phyloP scores from a whole-genome alignment of 2,329 filamentous ascomycete genomes.

The Hypomyces perniciosus region DNA sequence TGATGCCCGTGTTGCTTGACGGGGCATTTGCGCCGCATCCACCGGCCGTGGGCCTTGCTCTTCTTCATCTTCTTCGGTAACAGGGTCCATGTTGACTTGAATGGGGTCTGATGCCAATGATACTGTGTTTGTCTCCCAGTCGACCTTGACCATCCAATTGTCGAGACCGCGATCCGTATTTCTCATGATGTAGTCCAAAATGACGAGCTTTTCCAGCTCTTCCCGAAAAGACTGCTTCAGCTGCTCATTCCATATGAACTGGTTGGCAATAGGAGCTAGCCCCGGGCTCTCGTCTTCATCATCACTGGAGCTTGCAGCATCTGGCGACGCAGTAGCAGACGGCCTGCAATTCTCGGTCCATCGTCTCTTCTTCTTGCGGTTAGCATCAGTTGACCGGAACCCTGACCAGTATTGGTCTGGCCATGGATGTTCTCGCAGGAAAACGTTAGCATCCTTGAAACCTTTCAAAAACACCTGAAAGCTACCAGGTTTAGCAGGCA shows the following conservation, averaged over 20 bases:
- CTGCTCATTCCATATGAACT: slow-evolving; percentile 79
- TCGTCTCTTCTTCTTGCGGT: slow-evolving; percentile 60
- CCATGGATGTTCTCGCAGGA: slow-evolving; percentile 93
- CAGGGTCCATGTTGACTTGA: slow-evolving; percentile 55
- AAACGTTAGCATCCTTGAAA: slow-evolving; percentile 94
- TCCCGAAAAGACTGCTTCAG: slow-evolving; percentile 91
- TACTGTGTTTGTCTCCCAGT: slow-evolving; percentile 75
- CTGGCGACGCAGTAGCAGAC: slow-evolving; percentile 38
- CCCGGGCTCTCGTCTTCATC: slow-evolving; percentile 40
- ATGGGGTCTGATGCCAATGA: slow-evolving; percentile 79
- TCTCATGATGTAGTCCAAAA: slow-evolving; percentile 97
- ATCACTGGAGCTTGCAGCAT: slow-evolving; percentile 61
- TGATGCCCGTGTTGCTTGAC: slow-evolving; percentile 38
- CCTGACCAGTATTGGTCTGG: slow-evolving; percentile 76
- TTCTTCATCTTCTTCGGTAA: slow-evolving; percentile 36
- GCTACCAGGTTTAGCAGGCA: slow-evolving; percentile 87
- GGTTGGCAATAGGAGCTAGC: slow-evolving; percentile 35
- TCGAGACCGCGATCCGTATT: slow-evolving; percentile 95
- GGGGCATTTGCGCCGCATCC: slow-evolving; percentile 39
- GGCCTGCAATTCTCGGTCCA: slow-evolving; percentile 84
- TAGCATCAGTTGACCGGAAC: slow-evolving; percentile 61
- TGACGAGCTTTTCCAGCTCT: slow-evolving; percentile 93
- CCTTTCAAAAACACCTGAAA: slow-evolving; percentile 97
- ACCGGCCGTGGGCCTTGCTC: slow-evolving; percentile 55
- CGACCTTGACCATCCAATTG: slow-evolving; percentile 99